Evolutionary conservation across 179 eudicot species (phyloP), one percentile per base, ranked within the genome.

Genomic region (Beta corolliflora): DNA sequence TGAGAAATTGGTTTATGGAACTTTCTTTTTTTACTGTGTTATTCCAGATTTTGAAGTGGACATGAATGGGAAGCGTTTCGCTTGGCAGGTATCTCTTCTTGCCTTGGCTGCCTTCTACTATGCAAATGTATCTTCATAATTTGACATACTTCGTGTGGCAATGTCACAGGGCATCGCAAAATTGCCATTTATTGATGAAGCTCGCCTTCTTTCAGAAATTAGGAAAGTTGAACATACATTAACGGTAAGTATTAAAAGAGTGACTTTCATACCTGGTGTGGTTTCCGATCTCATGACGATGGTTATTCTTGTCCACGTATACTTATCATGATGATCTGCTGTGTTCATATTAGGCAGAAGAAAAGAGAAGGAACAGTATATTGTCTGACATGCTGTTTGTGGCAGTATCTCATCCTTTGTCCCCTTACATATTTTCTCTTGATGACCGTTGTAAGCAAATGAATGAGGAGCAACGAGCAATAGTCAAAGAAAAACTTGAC

Each of bases 151-250:
- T 81, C 77, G 71, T 78, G 50, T 61, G 66, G 76, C 21, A 52
- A 45, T 82, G 48, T 84, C 76, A 48, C 78, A 96, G 99, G 98
- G 99, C 66, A 84, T 96, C 73, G 95, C 97, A 58, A 92, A 91
- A 79, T 85, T 96, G 85, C 99, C 99, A 76, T 96, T 96, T 83
- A 96, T 96, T 81, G 99, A 96, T 81, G 97, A 96, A 85, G 48
- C 77, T 46, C 97, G 99, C 81, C 94, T 96, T 79, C 99, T 96
- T 56, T 84, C 93, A 14, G 99, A 94, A 89, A 92, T 96, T 75
- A 91, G 84, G 44, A 96, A 92, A 88, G 72, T 96, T 75, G 99
- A 96, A 78, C 89, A 90, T 80, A 92, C 97, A 13, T 91, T 96
- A 84, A 92, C 94, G 93, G 99, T 96, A 90, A 66, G 84, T 44